These are phyloP conservation scores for Phlyctochytrium arcticum DNA, from an alignment of 192 early-diverging fungal species.

Conservation along the genomic window DNA sequence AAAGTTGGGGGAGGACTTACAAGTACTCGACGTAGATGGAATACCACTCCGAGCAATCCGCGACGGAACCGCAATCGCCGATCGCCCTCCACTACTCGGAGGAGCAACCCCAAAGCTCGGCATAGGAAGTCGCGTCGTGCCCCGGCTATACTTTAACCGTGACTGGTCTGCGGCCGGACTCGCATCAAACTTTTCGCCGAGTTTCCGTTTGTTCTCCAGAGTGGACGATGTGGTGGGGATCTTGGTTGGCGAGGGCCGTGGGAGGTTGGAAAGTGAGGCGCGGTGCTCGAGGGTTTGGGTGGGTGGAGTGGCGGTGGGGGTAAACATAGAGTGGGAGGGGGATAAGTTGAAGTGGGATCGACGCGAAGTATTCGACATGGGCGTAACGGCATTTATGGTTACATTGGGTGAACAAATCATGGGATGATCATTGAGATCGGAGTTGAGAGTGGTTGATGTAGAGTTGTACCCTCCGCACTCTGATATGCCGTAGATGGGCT, in stretches of 20 bases:
- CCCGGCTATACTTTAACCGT: neutral
- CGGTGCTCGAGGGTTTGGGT: neutral
- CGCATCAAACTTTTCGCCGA: slow-evolving; percentile 6
- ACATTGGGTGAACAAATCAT: neutral
- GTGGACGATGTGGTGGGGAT: neutral
- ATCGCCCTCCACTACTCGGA: too few relatives aligned
- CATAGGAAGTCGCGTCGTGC: neutral
- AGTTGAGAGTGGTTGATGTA: neutral
- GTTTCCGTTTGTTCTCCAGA: neutral
- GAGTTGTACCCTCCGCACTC: too few relatives aligned
- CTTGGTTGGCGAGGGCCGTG: neutral
- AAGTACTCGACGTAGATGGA: too few relatives aligned
- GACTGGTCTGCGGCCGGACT: neutral
- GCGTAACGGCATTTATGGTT: neutral
- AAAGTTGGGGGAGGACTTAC: too few relatives aligned
- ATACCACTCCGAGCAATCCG: neutral
- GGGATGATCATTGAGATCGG: neutral
- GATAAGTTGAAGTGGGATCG: neutral
- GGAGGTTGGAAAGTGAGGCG: neutral
- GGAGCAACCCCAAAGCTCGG: neutral
- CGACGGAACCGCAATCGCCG: neutral
- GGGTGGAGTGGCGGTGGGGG: too few relatives aligned
- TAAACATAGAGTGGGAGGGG: too few relatives aligned
- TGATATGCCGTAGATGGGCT: too few relatives aligned
- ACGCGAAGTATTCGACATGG: neutral